phyloP scores from a whole-genome alignment of 1,284 basidiomycete species.

The Mycena citricolor region DNA sequence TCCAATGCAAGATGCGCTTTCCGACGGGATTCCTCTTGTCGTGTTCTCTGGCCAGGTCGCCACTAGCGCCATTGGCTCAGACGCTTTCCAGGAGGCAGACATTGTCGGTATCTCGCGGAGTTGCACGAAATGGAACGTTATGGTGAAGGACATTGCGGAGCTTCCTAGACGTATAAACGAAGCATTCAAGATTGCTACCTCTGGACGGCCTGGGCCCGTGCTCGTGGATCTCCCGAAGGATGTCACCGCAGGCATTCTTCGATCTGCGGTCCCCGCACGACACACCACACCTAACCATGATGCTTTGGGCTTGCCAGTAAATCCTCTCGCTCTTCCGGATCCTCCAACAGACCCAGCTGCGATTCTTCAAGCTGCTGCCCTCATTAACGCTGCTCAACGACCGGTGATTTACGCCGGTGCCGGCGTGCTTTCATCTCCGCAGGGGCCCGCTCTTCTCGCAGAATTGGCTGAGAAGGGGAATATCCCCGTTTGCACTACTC shows the following conservation, averaged over 20 bases:
- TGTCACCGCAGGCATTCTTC: slow-evolving; percentile 90
- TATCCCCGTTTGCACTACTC: slow-evolving; percentile 96
- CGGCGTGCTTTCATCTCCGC: slow-evolving; percentile 81
- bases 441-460: slow-evolving; percentile 83
- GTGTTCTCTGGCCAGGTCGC: slow-evolving; percentile 98
- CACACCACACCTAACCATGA: slow-evolving; percentile 80
- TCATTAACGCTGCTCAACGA: slow-evolving; percentile 91
- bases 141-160: slow-evolving; percentile 97
- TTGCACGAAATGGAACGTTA: slow-evolving; percentile 99
- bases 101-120: slow-evolving; percentile 93
- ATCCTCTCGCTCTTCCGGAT: slow-evolving; percentile 61
- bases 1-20: slow-evolving; percentile 96
- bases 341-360: slow-evolving; percentile 63
- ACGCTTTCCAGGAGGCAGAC: slow-evolving; percentile 99
- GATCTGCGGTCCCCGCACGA: slow-evolving; percentile 84
- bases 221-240: slow-evolving; percentile 98
- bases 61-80: slow-evolving; percentile 95
- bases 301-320: slow-evolving; percentile 75
- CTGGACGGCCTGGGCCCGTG: slow-evolving; percentile 94
- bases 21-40: slow-evolving; percentile 92
- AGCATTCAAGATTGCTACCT: slow-evolving; percentile 98
- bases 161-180: slow-evolving; percentile 96
- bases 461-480: slow-evolving; percentile 83
- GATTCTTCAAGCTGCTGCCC: slow-evolving; percentile 81
- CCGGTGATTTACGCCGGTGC: slow-evolving; percentile 95